phyloP scores from a whole-genome alignment of 441 rosid species.

The Populus hybrid region DNA sequence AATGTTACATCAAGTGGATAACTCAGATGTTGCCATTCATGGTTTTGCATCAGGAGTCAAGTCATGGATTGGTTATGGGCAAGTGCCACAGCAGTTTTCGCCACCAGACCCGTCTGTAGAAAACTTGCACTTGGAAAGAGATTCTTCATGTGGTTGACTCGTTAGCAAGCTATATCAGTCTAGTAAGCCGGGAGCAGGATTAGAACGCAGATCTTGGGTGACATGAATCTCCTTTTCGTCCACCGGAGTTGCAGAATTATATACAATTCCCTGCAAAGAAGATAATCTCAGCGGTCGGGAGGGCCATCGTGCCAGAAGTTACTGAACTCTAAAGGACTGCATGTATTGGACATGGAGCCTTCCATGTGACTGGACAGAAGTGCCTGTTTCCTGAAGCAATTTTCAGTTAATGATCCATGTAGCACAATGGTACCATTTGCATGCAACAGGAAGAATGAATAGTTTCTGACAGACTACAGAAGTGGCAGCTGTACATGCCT shows the following conservation, averaged over 20 bases:
- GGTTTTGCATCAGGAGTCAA: slow-evolving; percentile 9
- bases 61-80: background rate
- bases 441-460: background rate
- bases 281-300: background rate
- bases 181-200: background rate
- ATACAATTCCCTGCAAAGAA: background rate
- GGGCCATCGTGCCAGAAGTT: background rate
- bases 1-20: background rate
- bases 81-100: background rate
- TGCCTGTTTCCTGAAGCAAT: background rate
- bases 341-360: background rate
- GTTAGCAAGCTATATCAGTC: background rate
- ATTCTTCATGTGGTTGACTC: background rate
- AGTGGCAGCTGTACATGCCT: no score
- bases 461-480: background rate
- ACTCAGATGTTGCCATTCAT: background rate
- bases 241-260: background rate
- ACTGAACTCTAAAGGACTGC: background rate
- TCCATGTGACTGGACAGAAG: background rate
- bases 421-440: background rate
- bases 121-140: background rate
- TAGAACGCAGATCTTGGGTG: background rate
- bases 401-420: background rate
- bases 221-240: background rate
- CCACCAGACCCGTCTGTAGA: background rate